Percentiles rank a stretch among this genome's conserved stretches.
These are phyloP conservation scores for Spathaspora sp. DNA, from an alignment of 805 yeast species.

Conservation along the genomic window DNA sequence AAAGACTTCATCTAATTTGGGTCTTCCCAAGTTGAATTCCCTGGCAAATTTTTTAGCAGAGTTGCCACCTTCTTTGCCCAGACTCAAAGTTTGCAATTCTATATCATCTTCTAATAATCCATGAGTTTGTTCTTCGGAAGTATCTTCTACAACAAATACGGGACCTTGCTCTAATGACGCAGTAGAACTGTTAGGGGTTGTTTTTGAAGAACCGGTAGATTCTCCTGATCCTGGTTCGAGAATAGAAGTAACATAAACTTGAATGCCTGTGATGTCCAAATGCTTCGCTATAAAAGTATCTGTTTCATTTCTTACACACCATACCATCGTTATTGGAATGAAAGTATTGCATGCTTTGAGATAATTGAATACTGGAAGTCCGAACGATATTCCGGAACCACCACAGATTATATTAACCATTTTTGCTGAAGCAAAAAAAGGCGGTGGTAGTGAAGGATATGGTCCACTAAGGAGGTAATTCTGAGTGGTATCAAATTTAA, in stretches of 20 bases:
- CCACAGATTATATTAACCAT: conserved; percentile 59
- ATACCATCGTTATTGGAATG: conserved; percentile 39
- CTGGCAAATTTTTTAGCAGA: not conserved
- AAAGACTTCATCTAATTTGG: conserved; percentile 34
- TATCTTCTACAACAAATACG: conserved; percentile 5
- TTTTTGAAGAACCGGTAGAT: not conserved
- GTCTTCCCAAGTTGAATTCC: conserved; percentile 30
- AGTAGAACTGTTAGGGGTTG: not conserved
- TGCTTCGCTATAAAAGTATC: conserved; percentile 48
- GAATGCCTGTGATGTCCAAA: conserved; percentile 24
- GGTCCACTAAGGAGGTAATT: conserved; percentile 22
- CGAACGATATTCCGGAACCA: conserved; percentile 71
- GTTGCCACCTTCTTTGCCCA: conserved; percentile 13
- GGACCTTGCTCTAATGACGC: not conserved
- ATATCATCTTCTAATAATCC: conserved; percentile 19
- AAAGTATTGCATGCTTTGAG: conserved; percentile 20
- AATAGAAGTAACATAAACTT: conserved; percentile 35
- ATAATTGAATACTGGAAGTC: conserved; percentile 48
- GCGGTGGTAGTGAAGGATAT: conserved; percentile 41
- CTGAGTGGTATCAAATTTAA: conserved; percentile 9
- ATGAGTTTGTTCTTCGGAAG: conserved; percentile 14
- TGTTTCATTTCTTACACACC: conserved; percentile 48
- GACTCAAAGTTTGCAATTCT: conserved; percentile 20
- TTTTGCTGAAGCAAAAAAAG: conserved; percentile 46
- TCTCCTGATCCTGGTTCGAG: not conserved